Percentiles rank a stretch among this genome's conserved stretches.
Evolutionary conservation across 805 yeast species (phyloP).

Genomic region (Sugiyamaella marilandica): DNA sequence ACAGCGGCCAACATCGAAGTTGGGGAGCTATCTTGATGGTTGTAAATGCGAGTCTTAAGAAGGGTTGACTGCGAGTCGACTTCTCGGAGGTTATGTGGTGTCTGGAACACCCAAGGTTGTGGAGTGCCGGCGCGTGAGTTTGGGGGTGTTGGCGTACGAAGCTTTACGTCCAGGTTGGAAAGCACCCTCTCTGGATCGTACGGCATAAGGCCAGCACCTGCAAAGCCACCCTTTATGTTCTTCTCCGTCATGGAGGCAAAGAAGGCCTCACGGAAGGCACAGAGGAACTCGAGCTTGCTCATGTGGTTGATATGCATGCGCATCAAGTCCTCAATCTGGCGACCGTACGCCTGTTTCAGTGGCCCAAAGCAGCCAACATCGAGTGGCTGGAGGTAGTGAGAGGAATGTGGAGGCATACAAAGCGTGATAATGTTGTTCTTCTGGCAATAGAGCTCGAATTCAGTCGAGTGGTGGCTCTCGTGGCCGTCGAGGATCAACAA

Average conservation of each 20-base stretch:
- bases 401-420: background rate
- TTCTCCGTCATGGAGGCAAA: background rate
- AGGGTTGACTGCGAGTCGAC: too few relatives aligned
- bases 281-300: background rate
- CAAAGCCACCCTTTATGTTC: background rate
- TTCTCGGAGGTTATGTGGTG: too few relatives aligned
- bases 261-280: background rate
- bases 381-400: constrained; percentile 1
- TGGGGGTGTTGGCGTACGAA: too few relatives aligned
- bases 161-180: too few relatives aligned
- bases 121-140: too few relatives aligned
- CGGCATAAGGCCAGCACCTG: background rate
- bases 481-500: background rate
- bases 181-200: background rate
- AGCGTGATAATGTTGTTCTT: background rate
- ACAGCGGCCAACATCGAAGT: too few relatives aligned
- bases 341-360: background rate
- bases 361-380: background rate
- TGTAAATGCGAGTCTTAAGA: too few relatives aligned
- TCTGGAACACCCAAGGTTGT: too few relatives aligned
- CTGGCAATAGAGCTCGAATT: background rate
- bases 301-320: background rate
- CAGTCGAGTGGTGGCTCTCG: background rate
- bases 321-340: background rate
- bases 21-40: too few relatives aligned